A percentile compares a stretch with the other conserved stretches of the same genome.
These are phyloP conservation scores for Luffa aegyptiaca DNA, from an alignment of 306 rosid genomes.

Conservation along the genomic window DNA sequence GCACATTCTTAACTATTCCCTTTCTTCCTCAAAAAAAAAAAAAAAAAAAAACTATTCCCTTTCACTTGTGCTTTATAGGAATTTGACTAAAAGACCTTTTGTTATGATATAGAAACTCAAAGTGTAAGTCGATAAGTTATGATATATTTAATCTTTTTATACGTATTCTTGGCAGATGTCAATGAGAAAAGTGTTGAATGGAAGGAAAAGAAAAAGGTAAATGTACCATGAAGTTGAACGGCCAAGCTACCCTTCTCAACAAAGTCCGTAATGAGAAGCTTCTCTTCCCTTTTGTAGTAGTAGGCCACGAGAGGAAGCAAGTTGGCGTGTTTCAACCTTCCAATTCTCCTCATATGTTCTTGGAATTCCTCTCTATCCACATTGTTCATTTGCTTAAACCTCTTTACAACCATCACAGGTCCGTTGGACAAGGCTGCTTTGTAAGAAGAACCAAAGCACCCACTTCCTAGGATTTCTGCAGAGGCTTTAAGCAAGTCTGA, in stretches of 20 bases:
- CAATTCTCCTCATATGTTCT: slow-evolving; percentile 75
- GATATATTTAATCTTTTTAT: background rate
- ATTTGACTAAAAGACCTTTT: background rate
- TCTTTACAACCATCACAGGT: slow-evolving; percentile 65
- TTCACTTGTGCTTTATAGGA: background rate
- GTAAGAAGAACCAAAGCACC: slow-evolving; percentile 77
- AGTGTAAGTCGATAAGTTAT: background rate
- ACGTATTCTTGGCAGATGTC: background rate
- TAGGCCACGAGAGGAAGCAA: slow-evolving; percentile 86
- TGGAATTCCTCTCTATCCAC: slow-evolving; percentile 76
- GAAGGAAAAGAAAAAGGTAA: background rate
- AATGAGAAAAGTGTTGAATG: background rate
- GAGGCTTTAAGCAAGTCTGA: slow-evolving; percentile 76
- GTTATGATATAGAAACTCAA: background rate
- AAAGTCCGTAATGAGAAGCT: slow-evolving; percentile 57
- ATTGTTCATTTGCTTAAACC: slow-evolving; percentile 85
- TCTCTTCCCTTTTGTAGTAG: slow-evolving; percentile 82
- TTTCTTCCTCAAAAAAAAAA: too few species aligned
- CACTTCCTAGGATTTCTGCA: slow-evolving; percentile 86
- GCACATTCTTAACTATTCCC: background rate
- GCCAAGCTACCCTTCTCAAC: slow-evolving; percentile 59
- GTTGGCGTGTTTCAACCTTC: slow-evolving; percentile 53
- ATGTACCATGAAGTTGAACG: slow-evolving; percentile 61
- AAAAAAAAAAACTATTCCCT: background rate
- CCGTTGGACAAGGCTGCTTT: slow-evolving; percentile 61